Conservation (phyloP, 164 flowering plant genomes). For the Vitis rupestris region DNA sequence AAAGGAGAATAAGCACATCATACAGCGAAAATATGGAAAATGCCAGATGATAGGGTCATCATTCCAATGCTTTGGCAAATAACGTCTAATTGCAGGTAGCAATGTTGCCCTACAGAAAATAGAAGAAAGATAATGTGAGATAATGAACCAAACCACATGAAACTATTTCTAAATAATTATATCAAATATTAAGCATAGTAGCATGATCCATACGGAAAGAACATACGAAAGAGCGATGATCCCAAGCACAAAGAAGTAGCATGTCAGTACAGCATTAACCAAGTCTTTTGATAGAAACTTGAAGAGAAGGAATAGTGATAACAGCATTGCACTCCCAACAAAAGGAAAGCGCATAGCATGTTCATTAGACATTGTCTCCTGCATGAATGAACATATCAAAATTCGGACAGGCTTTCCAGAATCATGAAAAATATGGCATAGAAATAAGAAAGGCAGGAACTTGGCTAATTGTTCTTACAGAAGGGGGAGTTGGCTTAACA, state of each 20-base stretch:
- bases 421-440: background rate
- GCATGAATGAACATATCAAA: slow-evolving; percentile 18
- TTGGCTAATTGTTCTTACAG: slow-evolving; percentile 49
- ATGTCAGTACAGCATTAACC: slow-evolving; percentile 93
- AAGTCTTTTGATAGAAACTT: slow-evolving; percentile 93
- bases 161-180: background rate
- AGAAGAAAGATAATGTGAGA: background rate
- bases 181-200: background rate
- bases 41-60: slow-evolving; percentile 72
- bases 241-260: slow-evolving; percentile 94
- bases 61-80: slow-evolving; percentile 81
- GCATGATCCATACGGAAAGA: slow-evolving; percentile 17
- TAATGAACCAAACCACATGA: background rate
- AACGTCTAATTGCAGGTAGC: slow-evolving; percentile 72
- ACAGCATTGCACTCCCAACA: slow-evolving; percentile 94
- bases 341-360: slow-evolving; percentile 98
- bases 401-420: background rate
- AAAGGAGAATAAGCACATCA: slow-evolving; percentile 18
- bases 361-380: slow-evolving; percentile 98
- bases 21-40: slow-evolving; percentile 81
- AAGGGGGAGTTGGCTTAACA: slow-evolving; percentile 93
- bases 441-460: background rate
- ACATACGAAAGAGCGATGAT: slow-evolving; percentile 94
- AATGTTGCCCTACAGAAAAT: slow-evolving; percentile 67
- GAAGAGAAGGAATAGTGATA: slow-evolving; percentile 88